Evolutionary conservation across 305 asterid genomes (phyloP).

Genomic region (Fraxinus dipetala): DNA sequence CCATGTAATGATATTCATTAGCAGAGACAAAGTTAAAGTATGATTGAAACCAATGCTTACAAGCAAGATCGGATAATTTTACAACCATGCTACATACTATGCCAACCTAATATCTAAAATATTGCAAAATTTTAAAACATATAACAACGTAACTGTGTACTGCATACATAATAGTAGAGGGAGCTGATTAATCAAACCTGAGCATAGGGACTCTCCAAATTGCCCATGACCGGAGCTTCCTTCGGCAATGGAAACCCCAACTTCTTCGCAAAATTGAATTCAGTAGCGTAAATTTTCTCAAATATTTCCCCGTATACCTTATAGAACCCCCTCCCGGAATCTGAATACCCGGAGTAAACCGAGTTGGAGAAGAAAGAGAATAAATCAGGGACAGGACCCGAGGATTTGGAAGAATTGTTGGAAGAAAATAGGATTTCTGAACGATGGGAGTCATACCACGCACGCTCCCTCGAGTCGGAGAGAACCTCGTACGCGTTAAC

Average conservation of each 20-base stretch:
- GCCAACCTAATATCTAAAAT: neutral
- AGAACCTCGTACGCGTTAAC: slow-evolving; percentile 90
- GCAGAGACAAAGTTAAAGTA: neutral
- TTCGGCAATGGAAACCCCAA: slow-evolving; percentile 57
- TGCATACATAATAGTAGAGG: neutral
- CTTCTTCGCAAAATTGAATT: slow-evolving; percentile 60
- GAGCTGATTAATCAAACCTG: slow-evolving; percentile 41
- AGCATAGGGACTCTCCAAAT: slow-evolving; percentile 69
- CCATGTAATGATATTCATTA: neutral
- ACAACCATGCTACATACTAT: neutral
- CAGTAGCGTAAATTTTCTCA: slow-evolving; percentile 62
- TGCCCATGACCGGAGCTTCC: slow-evolving; percentile 88
- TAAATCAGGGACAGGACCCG: slow-evolving; percentile 56
- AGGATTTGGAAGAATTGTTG: slow-evolving; percentile 32
- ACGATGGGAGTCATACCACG: slow-evolving; percentile 96
- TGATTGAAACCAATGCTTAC: neutral
- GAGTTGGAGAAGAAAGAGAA: slow-evolving; percentile 79
- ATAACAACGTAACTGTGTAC: neutral
- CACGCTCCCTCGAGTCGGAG: slow-evolving; percentile 80
- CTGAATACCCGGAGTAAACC: slow-evolving; percentile 70
- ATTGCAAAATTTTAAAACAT: neutral
- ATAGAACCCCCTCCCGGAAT: slow-evolving; percentile 75
- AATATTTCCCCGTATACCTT: slow-evolving; percentile 80
- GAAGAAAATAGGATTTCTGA: slow-evolving; percentile 73
- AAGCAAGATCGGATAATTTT: neutral